Evolutionary conservation across 129 eudicot genomes (phyloP).

Genomic region (Pseudognaphalium luteoalbum): DNA sequence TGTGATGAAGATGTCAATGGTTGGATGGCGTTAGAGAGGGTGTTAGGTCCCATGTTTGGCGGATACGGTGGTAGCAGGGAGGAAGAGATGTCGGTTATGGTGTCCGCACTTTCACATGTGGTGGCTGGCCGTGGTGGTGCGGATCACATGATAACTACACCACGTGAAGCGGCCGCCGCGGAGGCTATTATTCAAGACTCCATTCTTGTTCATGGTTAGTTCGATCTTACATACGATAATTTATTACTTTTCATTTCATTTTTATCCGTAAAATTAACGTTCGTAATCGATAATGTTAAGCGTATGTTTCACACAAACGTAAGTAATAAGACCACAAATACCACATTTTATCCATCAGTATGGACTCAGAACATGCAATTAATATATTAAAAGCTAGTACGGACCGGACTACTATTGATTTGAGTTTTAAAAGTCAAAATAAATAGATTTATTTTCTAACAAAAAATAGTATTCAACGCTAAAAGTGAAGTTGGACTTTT

Average conservation of each 20-base stretch:
- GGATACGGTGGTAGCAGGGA: background rate
- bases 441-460: too few species aligned
- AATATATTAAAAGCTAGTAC: background rate
- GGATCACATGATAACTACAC: background rate
- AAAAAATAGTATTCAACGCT: background rate
- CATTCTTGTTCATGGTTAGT: background rate
- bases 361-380: too few species aligned
- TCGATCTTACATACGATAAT: too few species aligned
- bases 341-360: too few species aligned
- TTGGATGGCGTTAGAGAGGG: background rate
- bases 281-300: too few species aligned
- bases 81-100: slow-evolving; percentile 70
- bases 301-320: too few species aligned
- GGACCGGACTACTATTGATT: background rate
- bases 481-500: too few species aligned
- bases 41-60: background rate
- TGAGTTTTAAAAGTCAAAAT: background rate
- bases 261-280: background rate
- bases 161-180: background rate
- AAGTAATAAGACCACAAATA: too few species aligned
- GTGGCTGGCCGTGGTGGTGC: slow-evolving; percentile 32
- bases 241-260: too few species aligned
- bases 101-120: slow-evolving; percentile 62
- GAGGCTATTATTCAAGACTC: slow-evolving; percentile 15
- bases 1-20: background rate